Conservation (phyloP, 352 stramenopile genomes). For the Phytophthora crassamura region DNA sequence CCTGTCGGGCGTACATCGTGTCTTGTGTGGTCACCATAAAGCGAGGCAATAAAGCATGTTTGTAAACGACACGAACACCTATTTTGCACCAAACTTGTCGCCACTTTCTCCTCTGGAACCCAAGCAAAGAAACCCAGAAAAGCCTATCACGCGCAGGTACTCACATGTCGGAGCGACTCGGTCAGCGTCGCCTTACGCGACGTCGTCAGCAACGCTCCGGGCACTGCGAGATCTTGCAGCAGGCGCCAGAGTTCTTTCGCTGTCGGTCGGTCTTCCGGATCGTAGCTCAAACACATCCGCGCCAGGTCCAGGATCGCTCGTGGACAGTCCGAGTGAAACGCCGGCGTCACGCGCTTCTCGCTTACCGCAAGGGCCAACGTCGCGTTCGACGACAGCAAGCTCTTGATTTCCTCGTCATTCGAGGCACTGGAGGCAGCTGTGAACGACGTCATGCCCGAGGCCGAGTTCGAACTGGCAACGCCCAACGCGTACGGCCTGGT, state of each 20-base stretch:
- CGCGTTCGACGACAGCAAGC: conserved; percentile 44
- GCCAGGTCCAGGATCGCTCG: conserved; percentile 39
- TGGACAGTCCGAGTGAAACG: conserved; percentile 49
- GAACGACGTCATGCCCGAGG: conserved; percentile 40
- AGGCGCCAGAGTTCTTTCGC: conserved; percentile 56
- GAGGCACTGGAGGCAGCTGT: conserved; percentile 10
- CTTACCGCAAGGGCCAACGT: conserved; percentile 51
- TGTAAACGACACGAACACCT: conserved; percentile 30
- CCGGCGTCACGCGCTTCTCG: conserved; percentile 43
- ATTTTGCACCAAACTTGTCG: conserved; percentile 15
- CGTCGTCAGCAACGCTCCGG: conserved; percentile 26
- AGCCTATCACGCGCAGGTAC: conserved; percentile 22
- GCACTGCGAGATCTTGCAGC: conserved; percentile 25
- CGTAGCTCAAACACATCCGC: conserved; percentile 50
- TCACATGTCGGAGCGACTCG: conserved; percentile 30
- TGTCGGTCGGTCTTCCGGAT: conserved; percentile 51
- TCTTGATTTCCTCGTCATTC: conserved; percentile 26
- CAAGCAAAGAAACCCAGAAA: conserved; percentile 4
- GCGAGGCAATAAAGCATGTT: conserved; percentile 43
- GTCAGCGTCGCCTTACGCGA: conserved; percentile 33
- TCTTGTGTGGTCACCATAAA: conserved; percentile 27
- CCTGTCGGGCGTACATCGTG: conserved; percentile 34
- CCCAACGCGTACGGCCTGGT: conserved; percentile 47
- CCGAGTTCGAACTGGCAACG: conserved; percentile 22
- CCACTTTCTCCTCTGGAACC: conserved; percentile 5